Evolutionary conservation across 2,329 filamentous ascomycete genomes (phyloP).

Genomic region (Alternaria atra): DNA sequence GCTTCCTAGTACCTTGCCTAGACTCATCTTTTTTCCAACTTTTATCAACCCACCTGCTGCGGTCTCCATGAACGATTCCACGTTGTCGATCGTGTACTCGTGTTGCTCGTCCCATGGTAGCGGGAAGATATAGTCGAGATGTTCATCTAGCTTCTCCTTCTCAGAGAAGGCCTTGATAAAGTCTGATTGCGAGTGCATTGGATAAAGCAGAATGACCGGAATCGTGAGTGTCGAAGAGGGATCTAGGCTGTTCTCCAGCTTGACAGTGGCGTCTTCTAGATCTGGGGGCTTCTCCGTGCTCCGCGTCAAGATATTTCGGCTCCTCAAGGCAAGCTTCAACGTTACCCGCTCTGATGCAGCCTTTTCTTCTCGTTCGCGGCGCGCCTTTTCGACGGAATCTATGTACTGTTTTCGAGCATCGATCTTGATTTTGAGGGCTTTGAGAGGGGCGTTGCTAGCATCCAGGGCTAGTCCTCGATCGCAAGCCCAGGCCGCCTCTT

Average conservation of each 20-base stretch:
- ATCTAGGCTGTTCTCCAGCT: constrained; percentile 76
- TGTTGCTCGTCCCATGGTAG: constrained; percentile 80
- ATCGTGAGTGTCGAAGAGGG: constrained; percentile 76
- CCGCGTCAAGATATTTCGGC: constrained; percentile 74
- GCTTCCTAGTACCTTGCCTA: constrained; percentile 76
- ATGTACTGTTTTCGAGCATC: constrained; percentile 65
- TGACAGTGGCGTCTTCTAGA: constrained; percentile 82
- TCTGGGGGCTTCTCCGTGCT: constrained; percentile 78
- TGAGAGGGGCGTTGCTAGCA: constrained; percentile 71
- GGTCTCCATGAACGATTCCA: constrained; percentile 94
- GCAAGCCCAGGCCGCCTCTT: constrained; percentile 83
- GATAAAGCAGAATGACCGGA: constrained; percentile 86
- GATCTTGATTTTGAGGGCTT: constrained; percentile 70
- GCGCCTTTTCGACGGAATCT: constrained; percentile 64
- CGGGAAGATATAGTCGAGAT: constrained; percentile 86
- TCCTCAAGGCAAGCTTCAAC: constrained; percentile 63
- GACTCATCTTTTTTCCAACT: constrained; percentile 81
- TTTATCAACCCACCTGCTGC: constrained; percentile 81
- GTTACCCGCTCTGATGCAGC: constrained; percentile 67
- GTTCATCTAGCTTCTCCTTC: constrained; percentile 75
- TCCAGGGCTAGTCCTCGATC: constrained; percentile 78
- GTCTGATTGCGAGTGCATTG: constrained; percentile 81
- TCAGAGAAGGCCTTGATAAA: constrained; percentile 90
- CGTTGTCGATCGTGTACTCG: constrained; percentile 70
- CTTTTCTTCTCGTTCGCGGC: constrained; percentile 64